phyloP scores from a whole-genome alignment of 148 eudicot genomes.

The Linanthus parryae region DNA sequence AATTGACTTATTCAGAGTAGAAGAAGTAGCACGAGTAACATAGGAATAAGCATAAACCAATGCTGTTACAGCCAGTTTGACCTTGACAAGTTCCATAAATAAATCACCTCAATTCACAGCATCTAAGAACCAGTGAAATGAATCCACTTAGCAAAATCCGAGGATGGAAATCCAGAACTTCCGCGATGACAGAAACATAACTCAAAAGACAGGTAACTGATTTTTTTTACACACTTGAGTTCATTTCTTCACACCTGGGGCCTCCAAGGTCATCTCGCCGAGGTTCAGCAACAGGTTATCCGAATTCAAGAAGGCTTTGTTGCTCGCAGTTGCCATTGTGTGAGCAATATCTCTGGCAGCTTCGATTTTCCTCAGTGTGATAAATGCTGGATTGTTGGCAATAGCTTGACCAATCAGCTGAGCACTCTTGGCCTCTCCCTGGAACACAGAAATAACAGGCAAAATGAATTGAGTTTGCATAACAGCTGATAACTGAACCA shows the following conservation, averaged over 20 bases:
- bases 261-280: not conserved
- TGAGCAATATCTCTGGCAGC: conserved; percentile 82
- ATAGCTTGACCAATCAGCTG: conserved; percentile 91
- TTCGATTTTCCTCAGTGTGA: conserved; percentile 79
- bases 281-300: conserved; percentile 34
- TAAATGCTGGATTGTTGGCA: conserved; percentile 87
- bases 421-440: conserved; percentile 99
- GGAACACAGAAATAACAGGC: not conserved
- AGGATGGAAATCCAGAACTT: too few relatives aligned
- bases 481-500: not conserved
- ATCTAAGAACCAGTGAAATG: too few relatives aligned
- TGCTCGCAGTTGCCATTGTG: conserved; percentile 47
- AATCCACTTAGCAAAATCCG: too few relatives aligned
- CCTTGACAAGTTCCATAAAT: too few relatives aligned
- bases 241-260: not conserved
- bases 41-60: too few relatives aligned
- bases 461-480: not conserved
- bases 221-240: not conserved
- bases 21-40: too few relatives aligned
- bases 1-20: too few relatives aligned
- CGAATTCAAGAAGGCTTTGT: conserved; percentile 67
- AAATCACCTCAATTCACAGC: too few relatives aligned
- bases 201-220: too few relatives aligned
- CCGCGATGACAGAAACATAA: too few relatives aligned
- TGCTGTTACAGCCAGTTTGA: too few relatives aligned